phyloP scores from a whole-genome alignment of 331 rosid genomes.

The Rhamnella rubrinervis region DNA sequence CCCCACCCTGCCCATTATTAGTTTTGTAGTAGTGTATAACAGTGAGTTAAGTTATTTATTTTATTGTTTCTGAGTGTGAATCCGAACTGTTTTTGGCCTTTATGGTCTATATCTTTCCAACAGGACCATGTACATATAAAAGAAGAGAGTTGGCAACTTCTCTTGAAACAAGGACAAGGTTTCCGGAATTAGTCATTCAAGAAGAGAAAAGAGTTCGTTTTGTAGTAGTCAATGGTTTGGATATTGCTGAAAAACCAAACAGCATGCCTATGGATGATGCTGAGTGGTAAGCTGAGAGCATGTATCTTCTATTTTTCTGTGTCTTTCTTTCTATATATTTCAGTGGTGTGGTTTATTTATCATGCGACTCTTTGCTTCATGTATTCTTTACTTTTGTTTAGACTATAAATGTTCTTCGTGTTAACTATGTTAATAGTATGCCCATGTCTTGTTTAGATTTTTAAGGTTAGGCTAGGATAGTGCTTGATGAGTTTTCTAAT shows the following conservation, averaged over 20 bases:
- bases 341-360: not conserved
- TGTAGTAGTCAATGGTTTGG: slow-evolving; percentile 90
- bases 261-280: slow-evolving; percentile 67
- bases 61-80: slow-evolving; percentile 8
- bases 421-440: too few species aligned
- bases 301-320: not conserved
- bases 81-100: slow-evolving; percentile 7
- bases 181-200: slow-evolving; percentile 91
- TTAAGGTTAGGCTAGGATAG: too few species aligned
- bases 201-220: slow-evolving; percentile 97
- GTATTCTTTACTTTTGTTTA: not conserved
- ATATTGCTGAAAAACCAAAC: slow-evolving; percentile 82
- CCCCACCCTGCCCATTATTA: not conserved
- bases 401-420: not conserved
- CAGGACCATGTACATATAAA: slow-evolving; percentile 70
- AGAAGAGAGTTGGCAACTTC: slow-evolving; percentile 99
- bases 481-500: too few species aligned
- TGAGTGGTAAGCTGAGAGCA: slow-evolving; percentile 60
- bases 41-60: not conserved
- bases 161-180: slow-evolving; percentile 81
- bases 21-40: not conserved
- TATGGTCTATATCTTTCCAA: slow-evolving; percentile 13
- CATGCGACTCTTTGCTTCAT: not conserved
- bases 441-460: too few species aligned
- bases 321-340: not conserved